Evolutionary conservation across 371 early-diverging fungal genomes (phyloP), one percentile per base, ranked within the genome.

Genomic region (Catenaria anguillulae): DNA sequence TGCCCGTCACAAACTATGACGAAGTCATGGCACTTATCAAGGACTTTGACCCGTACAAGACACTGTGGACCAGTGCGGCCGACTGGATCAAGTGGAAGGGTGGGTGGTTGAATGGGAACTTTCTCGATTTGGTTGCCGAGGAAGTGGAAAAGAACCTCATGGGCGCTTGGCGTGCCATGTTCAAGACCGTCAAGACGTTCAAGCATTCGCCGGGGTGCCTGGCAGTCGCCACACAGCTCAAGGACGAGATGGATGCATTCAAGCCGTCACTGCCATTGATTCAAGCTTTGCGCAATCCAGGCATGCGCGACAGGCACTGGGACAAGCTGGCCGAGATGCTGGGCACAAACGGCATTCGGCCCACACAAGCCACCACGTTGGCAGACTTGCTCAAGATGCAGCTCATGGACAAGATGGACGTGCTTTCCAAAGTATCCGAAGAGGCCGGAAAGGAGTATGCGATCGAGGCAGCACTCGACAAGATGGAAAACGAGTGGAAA

Each of bases 261-360:
- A 77, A 77, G 60, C 74, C 75, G 24, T 66, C 75, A 52, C 50
- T 80, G 19, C 81, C 81, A 0, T 66, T 80, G 12, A 80, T 80
- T 55, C 78, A 77, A 55, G 75, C 81, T 2, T 66, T 80, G 0
- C 55, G 81, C 24, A 77, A 80, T 60, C 81, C 81, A 0, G 81
- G 81, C 50, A 78, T 80, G 77, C 66, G 76, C 15, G 79, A 75
- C 60, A 63, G 81, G 3, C 81, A 80, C 68, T 80, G 81, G 81
- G 79, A 79, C 13, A 63, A 63, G n/a, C 63, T 80, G 13, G 69
- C 70, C 45, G 70, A 73, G 34, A 76, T 76, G 61, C 67, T 80
- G 17, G 65, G 59, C 37, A 70, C 74, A 35, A 66, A 69, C 29
- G n/a, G n/a, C n/a, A 64, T 80, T 31, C 68, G 71, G 36, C 76